These are phyloP conservation scores for Barnettozyma vustinii DNA, from an alignment of 805 yeast species.

Conservation along the genomic window DNA sequence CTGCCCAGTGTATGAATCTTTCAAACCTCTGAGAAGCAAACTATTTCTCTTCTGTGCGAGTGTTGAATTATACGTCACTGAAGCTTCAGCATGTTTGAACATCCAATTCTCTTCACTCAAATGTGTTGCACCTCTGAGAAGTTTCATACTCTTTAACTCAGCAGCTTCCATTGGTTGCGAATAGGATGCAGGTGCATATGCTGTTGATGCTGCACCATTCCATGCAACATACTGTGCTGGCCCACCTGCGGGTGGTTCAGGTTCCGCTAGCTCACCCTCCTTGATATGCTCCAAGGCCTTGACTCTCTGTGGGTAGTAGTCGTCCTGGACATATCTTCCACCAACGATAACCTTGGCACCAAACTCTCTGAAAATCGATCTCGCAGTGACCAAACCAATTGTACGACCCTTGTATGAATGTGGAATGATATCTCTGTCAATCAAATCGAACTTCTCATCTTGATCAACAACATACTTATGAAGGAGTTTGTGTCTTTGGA, in stretches of 20 bases:
- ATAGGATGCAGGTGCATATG: conserved; percentile 6
- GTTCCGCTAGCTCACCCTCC: conserved; percentile 69
- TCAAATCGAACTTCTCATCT: conserved; percentile 77
- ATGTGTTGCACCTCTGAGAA: conserved; percentile 14
- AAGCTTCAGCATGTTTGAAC: conserved; percentile 75
- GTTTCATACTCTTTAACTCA: conserved; percentile 22
- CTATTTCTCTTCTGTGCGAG: conserved; percentile 49
- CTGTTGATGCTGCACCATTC: conserved; percentile 39
- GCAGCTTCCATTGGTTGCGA: conserved; percentile 15
- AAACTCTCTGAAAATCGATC: conserved; percentile 84
- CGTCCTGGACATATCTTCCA: conserved; percentile 80
- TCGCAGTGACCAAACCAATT: conserved; percentile 86
- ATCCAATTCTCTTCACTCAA: conserved; percentile 75
- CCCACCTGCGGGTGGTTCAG: conserved; percentile 45
- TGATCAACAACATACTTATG: conserved; percentile 69
- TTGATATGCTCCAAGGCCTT: conserved; percentile 52
- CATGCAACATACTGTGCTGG: conserved; percentile 49
- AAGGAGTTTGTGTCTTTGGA: conserved; percentile 77
- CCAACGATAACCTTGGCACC: conserved; percentile 79
- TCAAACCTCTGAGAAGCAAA: conserved; percentile 51
- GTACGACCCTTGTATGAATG: conserved; percentile 87
- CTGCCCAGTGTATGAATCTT: conserved; percentile 84
- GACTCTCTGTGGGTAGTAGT: conserved; percentile 67
- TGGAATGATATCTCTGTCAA: conserved; percentile 76
- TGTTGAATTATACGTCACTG: conserved; percentile 63